Evolutionary conservation across 768 basidiomycete species (phyloP).

Genomic region (Russula griseocarnosa): DNA sequence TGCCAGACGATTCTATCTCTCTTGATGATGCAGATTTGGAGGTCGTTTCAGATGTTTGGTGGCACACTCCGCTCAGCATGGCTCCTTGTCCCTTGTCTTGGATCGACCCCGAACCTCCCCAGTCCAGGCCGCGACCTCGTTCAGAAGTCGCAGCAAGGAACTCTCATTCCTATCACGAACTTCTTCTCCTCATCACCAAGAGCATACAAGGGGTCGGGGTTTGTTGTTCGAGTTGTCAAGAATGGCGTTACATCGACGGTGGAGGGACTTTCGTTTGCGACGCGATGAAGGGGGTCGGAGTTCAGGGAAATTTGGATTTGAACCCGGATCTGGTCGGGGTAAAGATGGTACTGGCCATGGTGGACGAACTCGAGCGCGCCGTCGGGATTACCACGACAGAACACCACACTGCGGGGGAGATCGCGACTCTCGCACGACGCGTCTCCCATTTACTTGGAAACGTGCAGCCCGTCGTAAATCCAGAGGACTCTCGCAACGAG

Average conservation of each 20-base stretch:
- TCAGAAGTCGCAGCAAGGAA: constrained; percentile 14
- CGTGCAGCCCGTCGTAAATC: constrained; percentile 4
- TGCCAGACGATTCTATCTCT: constrained; percentile 19
- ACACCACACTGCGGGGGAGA: constrained; percentile 1
- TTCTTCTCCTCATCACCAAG: constrained; percentile 14
- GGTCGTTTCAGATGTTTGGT: constrained; percentile 27
- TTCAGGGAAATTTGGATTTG: constrained; percentile 16
- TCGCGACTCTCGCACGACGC: constrained; percentile 25
- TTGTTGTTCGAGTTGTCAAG: constrained; percentile 25
- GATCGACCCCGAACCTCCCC: constrained; percentile 13
- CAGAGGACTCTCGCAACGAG: constrained; percentile 13
- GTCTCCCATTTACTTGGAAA: constrained; percentile 23
- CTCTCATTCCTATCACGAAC: constrained; percentile 20
- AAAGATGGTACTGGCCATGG: constrained; percentile 20
- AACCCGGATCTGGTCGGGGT: constrained; percentile 19
- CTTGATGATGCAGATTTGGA: constrained; percentile 28
- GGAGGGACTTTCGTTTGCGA: constrained; percentile 10
- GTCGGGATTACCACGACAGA: constrained; percentile 17
- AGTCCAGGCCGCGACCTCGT: constrained; percentile 11
- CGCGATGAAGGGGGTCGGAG: constrained; percentile 12
- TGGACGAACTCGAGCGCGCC: constrained; percentile 21
- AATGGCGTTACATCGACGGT: constrained; percentile 14
- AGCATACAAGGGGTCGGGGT: background rate
- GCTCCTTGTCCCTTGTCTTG: constrained; percentile 19
- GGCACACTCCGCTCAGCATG: constrained; percentile 25